Percentiles rank a stretch among this genome's conserved stretches.
phyloP scores from a whole-genome alignment of 805 yeast species.

The Spathaspora sp. region DNA sequence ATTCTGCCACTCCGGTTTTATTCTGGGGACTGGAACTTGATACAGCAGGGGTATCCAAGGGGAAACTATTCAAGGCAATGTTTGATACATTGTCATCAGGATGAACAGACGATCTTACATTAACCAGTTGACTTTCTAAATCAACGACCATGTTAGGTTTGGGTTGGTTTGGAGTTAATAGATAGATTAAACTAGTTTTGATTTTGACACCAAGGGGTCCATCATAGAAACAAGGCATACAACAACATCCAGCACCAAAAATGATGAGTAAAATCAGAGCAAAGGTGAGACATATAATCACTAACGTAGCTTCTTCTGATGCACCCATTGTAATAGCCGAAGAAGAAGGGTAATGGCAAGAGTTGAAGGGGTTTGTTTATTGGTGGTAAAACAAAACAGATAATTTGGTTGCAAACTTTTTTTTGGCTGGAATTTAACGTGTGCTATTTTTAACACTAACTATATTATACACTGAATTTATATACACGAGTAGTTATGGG shows the following conservation, averaged over 20 bases:
- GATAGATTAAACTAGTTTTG: background rate
- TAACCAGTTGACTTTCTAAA: slow-evolving; percentile 3
- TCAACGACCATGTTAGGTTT: background rate
- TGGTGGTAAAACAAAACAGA: background rate
- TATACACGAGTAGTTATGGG: no score
- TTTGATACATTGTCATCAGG: background rate
- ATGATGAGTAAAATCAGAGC: slow-evolving; percentile 1
- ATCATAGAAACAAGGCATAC: slow-evolving; percentile 1
- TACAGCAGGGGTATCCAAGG: slow-evolving; percentile 1
- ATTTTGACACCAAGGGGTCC: background rate
- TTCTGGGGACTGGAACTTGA: background rate
- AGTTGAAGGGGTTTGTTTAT: background rate
- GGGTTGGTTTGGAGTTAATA: background rate
- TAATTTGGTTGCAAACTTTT: slow-evolving; percentile 8
- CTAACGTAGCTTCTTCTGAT: slow-evolving; percentile 5
- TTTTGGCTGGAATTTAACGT: background rate
- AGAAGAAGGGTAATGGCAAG: no score
- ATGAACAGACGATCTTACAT: background rate
- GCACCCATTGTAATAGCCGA: slow-evolving; percentile 1
- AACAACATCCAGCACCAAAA: background rate
- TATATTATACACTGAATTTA: no score
- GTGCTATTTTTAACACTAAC: no score
- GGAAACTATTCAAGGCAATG: slow-evolving; percentile 10
- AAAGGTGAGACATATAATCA: slow-evolving; percentile 3
- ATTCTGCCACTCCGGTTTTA: background rate